These are phyloP conservation scores for Dimocarpus longan DNA, from an alignment of 345 rosid genomes.

Conservation along the genomic window DNA sequence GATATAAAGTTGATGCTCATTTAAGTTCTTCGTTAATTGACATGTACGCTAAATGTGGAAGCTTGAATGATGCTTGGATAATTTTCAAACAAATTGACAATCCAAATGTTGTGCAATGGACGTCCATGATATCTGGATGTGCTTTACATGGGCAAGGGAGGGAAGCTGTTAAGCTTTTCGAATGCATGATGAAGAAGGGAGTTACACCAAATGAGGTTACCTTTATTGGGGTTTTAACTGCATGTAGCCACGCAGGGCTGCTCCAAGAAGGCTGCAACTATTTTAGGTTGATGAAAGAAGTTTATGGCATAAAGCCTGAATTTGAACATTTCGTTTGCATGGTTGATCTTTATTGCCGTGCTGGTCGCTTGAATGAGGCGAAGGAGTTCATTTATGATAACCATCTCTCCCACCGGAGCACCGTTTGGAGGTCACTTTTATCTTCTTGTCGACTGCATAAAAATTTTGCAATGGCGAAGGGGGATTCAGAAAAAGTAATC, in stretches of 20 bases:
- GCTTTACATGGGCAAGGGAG: constrained; percentile 51
- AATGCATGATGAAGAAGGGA: constrained; percentile 36
- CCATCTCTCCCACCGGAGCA: constrained; percentile 33
- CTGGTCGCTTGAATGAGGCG: constrained; percentile 43
- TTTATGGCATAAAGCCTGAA: constrained; percentile 42
- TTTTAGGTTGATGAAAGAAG: constrained; percentile 49
- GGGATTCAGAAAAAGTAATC: constrained; percentile 42
- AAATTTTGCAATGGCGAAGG: constrained; percentile 39
- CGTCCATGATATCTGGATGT: constrained; percentile 51
- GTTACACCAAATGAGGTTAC: constrained; percentile 48
- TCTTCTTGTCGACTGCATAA: constrained; percentile 55
- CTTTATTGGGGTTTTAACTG: constrained; percentile 54
- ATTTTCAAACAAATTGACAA: constrained; percentile 36
- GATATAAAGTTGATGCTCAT: constrained; percentile 47
- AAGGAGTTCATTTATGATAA: constrained; percentile 48
- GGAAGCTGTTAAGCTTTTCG: constrained; percentile 42
- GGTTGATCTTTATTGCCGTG: constrained; percentile 64
- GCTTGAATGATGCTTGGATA: constrained; percentile 40
- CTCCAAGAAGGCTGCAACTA: constrained; percentile 46
- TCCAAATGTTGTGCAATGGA: constrained; percentile 44
- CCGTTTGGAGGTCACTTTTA: constrained; percentile 54
- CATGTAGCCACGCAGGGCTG: constrained; percentile 59
- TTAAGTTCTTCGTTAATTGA: constrained; percentile 48
- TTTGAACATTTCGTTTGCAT: constrained; percentile 57
- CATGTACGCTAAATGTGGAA: constrained; percentile 60